These are phyloP conservation scores for Ophiocordyceps polyrhachis-furcata DNA, from an alignment of 2,329 filamentous ascomycete genomes.

Conservation along the genomic window DNA sequence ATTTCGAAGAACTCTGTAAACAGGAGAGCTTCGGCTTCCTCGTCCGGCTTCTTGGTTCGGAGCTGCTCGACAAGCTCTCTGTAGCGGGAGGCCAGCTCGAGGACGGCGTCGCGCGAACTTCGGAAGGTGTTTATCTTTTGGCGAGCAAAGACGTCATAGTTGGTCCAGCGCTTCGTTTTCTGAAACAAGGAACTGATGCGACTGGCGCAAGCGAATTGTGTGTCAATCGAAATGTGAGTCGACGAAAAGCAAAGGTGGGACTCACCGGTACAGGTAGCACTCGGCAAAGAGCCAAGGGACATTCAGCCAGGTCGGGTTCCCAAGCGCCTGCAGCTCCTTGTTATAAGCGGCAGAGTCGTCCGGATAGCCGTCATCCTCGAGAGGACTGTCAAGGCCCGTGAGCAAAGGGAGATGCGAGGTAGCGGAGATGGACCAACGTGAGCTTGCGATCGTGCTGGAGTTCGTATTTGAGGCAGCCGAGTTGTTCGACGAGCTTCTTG, in stretches of 20 bases:
- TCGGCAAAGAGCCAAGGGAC: constrained; percentile 81
- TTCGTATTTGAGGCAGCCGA: constrained; percentile 82
- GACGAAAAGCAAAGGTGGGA: not conserved
- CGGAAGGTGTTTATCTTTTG: constrained; percentile 89
- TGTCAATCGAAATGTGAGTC: not conserved
- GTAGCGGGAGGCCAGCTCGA: constrained; percentile 68
- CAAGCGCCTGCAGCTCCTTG: constrained; percentile 57
- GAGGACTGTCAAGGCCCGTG: constrained; percentile 29
- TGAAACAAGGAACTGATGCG: constrained; percentile 67
- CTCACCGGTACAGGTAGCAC: constrained; percentile 75
- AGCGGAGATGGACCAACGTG: constrained; percentile 32
- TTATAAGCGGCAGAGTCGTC: constrained; percentile 81
- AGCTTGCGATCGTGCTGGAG: constrained; percentile 72
- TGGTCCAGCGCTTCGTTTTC: constrained; percentile 65
- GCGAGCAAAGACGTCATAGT: constrained; percentile 72
- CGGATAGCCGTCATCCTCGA: constrained; percentile 55
- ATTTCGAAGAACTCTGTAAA: constrained; percentile 94
- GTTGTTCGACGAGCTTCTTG: constrained; percentile 63
- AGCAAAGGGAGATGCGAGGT: not conserved
- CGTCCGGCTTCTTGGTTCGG: constrained; percentile 33
- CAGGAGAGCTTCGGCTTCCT: constrained; percentile 54
- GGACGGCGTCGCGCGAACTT: constrained; percentile 69
- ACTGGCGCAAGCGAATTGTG: constrained; percentile 15
- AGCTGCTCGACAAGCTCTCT: constrained; percentile 53
- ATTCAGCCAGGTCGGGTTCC: constrained; percentile 62